A percentile compares a stretch with the other conserved stretches of the same genome.
These are phyloP conservation scores for Fusarium proliferatum DNA, from an alignment of 2,329 filamentous ascomycete species.

Conservation along the genomic window DNA sequence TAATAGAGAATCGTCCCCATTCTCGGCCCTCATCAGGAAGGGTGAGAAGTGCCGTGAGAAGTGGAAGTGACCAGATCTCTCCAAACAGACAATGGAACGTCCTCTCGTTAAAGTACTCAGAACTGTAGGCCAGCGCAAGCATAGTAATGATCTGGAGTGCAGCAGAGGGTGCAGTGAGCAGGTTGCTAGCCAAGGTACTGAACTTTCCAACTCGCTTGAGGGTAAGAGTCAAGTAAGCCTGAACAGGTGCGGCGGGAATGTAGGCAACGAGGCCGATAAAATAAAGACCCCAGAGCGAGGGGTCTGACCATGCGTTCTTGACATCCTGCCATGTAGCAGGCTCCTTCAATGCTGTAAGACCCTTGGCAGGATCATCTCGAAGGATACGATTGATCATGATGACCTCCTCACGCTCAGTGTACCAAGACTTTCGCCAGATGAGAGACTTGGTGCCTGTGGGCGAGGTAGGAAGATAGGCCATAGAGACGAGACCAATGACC, in stretches of 20 bases:
- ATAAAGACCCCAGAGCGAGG: slow-evolving; percentile 62
- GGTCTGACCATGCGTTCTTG: slow-evolving; percentile 57
- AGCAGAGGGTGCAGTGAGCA: slow-evolving; percentile 70
- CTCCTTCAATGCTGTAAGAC: slow-evolving; percentile 58
- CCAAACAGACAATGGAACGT: slow-evolving; percentile 64
- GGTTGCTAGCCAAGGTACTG: slow-evolving; percentile 68
- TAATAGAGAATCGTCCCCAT: slow-evolving; percentile 64
- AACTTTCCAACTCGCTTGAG: slow-evolving; percentile 66
- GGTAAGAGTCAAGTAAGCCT: slow-evolving; percentile 65
- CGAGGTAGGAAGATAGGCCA: slow-evolving; percentile 70
- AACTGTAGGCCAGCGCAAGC: slow-evolving; percentile 63
- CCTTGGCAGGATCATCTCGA: slow-evolving; percentile 66
- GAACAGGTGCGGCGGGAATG: slow-evolving; percentile 61
- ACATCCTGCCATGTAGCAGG: slow-evolving; percentile 56
- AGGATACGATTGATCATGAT: slow-evolving; percentile 74
- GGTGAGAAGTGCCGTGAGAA: slow-evolving; percentile 62
- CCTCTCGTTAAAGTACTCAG: slow-evolving; percentile 65
- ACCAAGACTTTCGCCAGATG: slow-evolving; percentile 73
- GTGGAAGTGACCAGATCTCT: slow-evolving; percentile 63
- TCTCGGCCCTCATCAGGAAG: slow-evolving; percentile 60
- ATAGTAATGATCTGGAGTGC: slow-evolving; percentile 68
- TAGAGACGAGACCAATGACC: slow-evolving; percentile 64
- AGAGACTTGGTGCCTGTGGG: slow-evolving; percentile 72
- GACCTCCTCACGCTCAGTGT: slow-evolving; percentile 73
- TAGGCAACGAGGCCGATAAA: slow-evolving; percentile 61